phyloP scores from a whole-genome alignment of 345 rosid genomes.

The Sonneratia alba region DNA sequence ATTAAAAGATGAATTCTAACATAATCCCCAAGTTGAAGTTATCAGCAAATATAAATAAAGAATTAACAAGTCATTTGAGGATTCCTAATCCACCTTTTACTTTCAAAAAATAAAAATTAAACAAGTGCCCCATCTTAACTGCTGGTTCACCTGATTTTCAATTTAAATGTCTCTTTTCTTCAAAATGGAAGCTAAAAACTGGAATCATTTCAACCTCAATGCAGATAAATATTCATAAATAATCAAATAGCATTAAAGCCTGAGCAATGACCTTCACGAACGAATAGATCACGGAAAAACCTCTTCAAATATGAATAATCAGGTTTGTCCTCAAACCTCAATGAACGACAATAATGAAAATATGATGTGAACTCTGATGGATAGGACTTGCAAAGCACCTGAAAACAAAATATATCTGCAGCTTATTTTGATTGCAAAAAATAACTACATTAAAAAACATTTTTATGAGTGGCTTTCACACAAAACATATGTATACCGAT shows the following conservation, averaged over 20 bases:
- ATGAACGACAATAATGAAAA: conserved; percentile 88
- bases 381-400: conserved; percentile 87
- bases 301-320: conserved; percentile 94
- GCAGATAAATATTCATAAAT: too few relatives aligned
- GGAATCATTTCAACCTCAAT: too few relatives aligned
- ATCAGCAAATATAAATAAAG: background rate
- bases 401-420: conserved; percentile 2
- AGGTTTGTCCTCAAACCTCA: conserved; percentile 97
- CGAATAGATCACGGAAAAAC: conserved; percentile 86
- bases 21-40: background rate
- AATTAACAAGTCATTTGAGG: too few relatives aligned
- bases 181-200: too few relatives aligned
- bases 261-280: conserved; percentile 58
- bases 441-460: background rate
- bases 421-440: background rate
- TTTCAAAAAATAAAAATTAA: too few relatives aligned
- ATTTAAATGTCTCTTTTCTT: too few relatives aligned
- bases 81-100: background rate
- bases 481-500: background rate
- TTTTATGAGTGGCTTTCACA: background rate
- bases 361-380: conserved; percentile 90
- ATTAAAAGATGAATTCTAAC: background rate
- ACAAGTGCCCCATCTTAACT: background rate
- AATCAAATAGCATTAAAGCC: background rate
- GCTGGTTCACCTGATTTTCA: too few relatives aligned